Evolutionary conservation across 192 early-diverging fungal species (phyloP).

Genomic region (Rhizoclosmatium globosum): DNA sequence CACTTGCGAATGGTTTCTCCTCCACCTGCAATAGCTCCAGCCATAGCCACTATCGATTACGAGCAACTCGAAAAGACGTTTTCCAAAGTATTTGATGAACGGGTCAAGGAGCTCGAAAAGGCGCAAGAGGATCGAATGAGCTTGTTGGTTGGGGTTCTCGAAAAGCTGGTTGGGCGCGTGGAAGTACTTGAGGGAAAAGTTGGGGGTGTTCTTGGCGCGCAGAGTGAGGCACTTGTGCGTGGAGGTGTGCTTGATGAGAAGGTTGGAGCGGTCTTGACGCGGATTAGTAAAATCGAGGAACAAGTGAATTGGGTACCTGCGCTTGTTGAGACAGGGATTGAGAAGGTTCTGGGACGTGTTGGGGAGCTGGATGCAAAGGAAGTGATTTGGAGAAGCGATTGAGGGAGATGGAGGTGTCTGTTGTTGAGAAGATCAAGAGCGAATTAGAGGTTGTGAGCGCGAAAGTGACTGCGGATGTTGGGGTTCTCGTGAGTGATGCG

Average conservation of each 20-base stretch:
- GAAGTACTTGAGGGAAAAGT: neutral
- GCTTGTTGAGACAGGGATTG: too few species aligned
- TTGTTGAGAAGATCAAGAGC: slow-evolving; percentile 8
- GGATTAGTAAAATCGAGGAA: too few species aligned
- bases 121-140: too few species aligned
- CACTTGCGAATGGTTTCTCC: too few species aligned
- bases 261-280: neutral
- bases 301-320: too few species aligned
- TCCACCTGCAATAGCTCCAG: neutral
- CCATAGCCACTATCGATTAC: neutral
- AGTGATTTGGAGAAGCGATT: slow-evolving; percentile 4
- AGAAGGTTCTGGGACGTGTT: neutral
- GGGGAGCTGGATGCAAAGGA: neutral
- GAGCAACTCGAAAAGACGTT: too few species aligned
- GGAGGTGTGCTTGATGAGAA: neutral
- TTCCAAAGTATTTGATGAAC: too few species aligned
- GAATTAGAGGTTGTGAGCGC: neutral
- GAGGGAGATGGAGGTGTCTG: neutral
- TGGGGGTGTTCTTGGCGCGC: neutral
- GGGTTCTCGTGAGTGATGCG: neutral
- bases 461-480: neutral
- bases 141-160: too few species aligned
- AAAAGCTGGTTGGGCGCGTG: neutral
- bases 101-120: too few species aligned
- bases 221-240: neutral